phyloP scores from a whole-genome alignment of 768 basidiomycete species.

The Kwoniella europaea region DNA sequence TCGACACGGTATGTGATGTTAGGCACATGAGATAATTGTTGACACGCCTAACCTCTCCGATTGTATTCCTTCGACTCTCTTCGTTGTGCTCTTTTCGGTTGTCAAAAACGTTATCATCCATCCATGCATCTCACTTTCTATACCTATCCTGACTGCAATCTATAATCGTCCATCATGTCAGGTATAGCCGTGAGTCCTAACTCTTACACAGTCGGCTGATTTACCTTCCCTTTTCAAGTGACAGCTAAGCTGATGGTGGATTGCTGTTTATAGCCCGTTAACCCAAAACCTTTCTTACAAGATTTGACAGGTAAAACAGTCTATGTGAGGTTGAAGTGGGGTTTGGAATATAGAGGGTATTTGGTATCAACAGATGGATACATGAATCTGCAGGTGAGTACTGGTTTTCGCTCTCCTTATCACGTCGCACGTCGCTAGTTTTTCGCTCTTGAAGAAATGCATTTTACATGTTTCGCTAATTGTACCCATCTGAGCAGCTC shows the following conservation, averaged over 20 bases:
- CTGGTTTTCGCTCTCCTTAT: too few species aligned
- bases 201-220: too few species aligned
- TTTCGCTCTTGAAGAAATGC: too few species aligned
- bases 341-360: constrained; percentile 98
- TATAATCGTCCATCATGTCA: constrained; percentile 36
- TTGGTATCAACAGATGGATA: constrained; percentile 98
- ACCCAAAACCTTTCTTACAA: constrained; percentile 98
- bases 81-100: neutral
- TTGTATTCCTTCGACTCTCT: neutral
- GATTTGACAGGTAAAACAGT: constrained; percentile 97
- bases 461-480: too few species aligned
- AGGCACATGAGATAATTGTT: neutral
- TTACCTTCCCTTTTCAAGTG: neutral
- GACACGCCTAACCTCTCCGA: neutral
- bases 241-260: constrained; percentile 6
- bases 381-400: constrained; percentile 94
- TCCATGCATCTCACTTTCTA: neutral
- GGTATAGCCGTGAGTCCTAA: constrained; percentile 35
- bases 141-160: constrained; percentile 8
- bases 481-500: constrained; percentile 64
- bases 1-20: neutral
- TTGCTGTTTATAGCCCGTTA: constrained; percentile 68
- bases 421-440: too few species aligned
- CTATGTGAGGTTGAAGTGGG: constrained; percentile 96
- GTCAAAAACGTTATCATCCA: neutral